Conservation (phyloP, 305 asterid genomes). For the Euphrasia arctica region DNA sequence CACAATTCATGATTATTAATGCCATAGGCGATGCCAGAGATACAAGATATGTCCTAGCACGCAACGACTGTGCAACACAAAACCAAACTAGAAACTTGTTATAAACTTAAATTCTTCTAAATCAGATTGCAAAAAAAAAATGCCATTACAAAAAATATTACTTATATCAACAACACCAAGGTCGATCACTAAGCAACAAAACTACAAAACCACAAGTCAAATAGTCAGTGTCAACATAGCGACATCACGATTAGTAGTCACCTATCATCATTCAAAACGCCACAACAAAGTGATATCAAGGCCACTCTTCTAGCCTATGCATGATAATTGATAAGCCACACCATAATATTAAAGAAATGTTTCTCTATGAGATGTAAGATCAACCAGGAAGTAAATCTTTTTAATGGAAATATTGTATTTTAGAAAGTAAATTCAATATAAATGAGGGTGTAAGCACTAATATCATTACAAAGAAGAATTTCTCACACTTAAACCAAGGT, state of each 20-base stretch:
- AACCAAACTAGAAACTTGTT: background rate
- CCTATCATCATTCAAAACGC: background rate
- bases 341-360: background rate
- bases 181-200: background rate
- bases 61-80: background rate
- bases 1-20: background rate
- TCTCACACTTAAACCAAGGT: conserved; percentile 8
- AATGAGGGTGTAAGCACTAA: conserved; percentile 4
- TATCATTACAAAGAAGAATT: conserved; percentile 18
- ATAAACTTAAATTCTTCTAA: background rate
- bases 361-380: background rate
- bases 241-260: background rate
- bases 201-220: conserved; percentile 5
- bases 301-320: background rate
- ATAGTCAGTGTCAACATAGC: background rate
- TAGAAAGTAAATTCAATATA: conserved; percentile 17
- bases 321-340: background rate
- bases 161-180: background rate
- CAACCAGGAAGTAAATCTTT: conserved; percentile 7
- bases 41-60: background rate
- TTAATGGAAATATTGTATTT: conserved; percentile 10
- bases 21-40: background rate
- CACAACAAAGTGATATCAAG: background rate
- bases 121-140: background rate
- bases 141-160: background rate